Conservation (phyloP, 1,284 basidiomycete species). For the Ustilago hordei region DNA sequence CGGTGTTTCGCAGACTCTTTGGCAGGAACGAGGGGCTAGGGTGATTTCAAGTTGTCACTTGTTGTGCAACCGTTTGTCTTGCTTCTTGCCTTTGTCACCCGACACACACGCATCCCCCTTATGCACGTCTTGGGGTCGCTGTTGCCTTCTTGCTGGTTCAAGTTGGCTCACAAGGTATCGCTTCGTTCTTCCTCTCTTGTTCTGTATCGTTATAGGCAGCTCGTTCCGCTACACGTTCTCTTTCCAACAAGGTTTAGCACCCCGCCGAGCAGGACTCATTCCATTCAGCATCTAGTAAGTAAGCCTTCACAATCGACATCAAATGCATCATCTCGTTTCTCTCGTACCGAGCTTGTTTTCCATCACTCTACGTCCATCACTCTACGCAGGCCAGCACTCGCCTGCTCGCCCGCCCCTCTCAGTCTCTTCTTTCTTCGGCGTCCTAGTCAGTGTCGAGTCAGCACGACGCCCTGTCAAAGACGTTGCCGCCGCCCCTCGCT, state of each 20-base stretch:
- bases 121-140: slow-evolving; percentile 3
- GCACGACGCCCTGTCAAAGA: not conserved
- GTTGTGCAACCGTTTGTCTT: slow-evolving; percentile 9
- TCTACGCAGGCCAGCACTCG: not conserved
- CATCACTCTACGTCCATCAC: not conserved
- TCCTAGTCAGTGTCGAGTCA: slow-evolving; percentile 5
- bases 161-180: slow-evolving; percentile 11
- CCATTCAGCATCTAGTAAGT: slow-evolving; percentile 24
- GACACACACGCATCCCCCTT: slow-evolving; percentile 2
- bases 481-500: not conserved
- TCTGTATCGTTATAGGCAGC: slow-evolving; percentile 19
- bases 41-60: slow-evolving; percentile 7
- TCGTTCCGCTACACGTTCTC: slow-evolving; percentile 7
- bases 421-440: not conserved
- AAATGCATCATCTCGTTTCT: slow-evolving; percentile 5
- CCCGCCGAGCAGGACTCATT: slow-evolving; percentile 15
- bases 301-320: slow-evolving; percentile 11
- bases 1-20: not conserved
- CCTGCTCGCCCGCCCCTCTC: not conserved
- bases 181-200: slow-evolving; percentile 1
- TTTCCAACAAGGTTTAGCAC: not conserved
- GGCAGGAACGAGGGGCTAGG: not conserved
- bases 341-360: slow-evolving; percentile 15
- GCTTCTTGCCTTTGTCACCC: not conserved
- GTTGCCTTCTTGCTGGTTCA: slow-evolving; percentile 2